These are phyloP conservation scores for Blastobotrys elegans DNA, from an alignment of 1,139 yeast genomes.

Conservation along the genomic window DNA sequence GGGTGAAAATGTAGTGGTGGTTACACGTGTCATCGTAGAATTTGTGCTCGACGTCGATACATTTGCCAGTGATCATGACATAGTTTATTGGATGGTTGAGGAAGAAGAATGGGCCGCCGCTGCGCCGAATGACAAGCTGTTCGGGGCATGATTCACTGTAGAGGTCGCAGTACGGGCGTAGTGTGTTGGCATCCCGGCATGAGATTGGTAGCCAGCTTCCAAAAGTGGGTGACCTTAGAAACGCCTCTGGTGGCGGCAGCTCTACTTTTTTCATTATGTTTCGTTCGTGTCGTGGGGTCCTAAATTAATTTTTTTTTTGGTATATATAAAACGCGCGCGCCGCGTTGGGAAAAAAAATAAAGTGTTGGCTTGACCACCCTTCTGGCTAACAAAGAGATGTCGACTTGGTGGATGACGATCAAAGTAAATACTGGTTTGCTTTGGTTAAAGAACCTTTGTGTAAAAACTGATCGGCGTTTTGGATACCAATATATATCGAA, in stretches of 20 bases:
- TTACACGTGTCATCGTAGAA: constrained; percentile 8
- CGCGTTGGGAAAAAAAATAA: too few species aligned
- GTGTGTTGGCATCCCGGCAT: constrained; percentile 7
- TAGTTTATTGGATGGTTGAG: constrained; percentile 29
- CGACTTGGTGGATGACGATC: too few species aligned
- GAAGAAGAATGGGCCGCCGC: constrained; percentile 19
- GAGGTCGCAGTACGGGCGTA: neutral
- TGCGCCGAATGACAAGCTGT: neutral
- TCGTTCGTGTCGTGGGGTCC: too few species aligned
- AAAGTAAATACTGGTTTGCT: too few species aligned
- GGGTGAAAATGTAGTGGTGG: constrained; percentile 5
- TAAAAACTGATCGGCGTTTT: too few species aligned
- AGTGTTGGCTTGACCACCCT: too few species aligned
- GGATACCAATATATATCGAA: too few species aligned
- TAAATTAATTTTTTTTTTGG: too few species aligned
- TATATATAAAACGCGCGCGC: too few species aligned
- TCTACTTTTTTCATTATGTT: neutral
- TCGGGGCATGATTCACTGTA: constrained; percentile 6
- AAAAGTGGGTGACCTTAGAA: constrained; percentile 11
- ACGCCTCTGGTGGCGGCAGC: constrained; percentile 6
- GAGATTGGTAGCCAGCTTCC: constrained; percentile 15
- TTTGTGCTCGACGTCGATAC: constrained; percentile 16
- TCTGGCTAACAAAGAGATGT: too few species aligned
- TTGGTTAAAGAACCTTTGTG: too few species aligned
- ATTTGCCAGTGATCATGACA: constrained; percentile 24